Percentiles rank a stretch among this genome's conserved stretches.
Conservation (phyloP, 108 stramenopile genomes). For the Discostella pseudostelligera region DNA sequence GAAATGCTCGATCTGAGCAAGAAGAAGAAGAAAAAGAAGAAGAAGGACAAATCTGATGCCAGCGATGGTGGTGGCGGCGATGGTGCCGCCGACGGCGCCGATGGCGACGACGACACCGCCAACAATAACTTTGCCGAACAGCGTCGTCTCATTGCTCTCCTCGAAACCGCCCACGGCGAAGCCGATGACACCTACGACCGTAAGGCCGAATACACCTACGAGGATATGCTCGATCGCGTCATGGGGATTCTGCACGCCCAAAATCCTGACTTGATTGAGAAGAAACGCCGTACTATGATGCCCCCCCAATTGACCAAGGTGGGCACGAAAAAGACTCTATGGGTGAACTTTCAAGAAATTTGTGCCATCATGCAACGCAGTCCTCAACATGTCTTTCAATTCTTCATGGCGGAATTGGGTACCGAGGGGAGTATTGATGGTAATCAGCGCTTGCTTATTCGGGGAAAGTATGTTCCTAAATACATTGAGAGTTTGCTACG, state of each 20-base stretch:
- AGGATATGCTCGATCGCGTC: slow-evolving; percentile 86
- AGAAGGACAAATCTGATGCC: slow-evolving; percentile 51
- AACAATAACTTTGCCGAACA: slow-evolving; percentile 58
- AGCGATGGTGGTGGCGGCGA: slow-evolving; percentile 34
- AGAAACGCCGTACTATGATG: slow-evolving; percentile 96
- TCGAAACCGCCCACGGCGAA: slow-evolving; percentile 61
- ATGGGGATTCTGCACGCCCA: slow-evolving; percentile 89
- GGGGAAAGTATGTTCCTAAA: slow-evolving; percentile 96
- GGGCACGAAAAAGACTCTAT: slow-evolving; percentile 95
- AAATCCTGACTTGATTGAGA: slow-evolving; percentile 96
- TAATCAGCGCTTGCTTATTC: slow-evolving; percentile 96
- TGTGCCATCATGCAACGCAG: slow-evolving; percentile 96
- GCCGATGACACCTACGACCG: slow-evolving; percentile 77
- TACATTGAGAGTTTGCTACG: slow-evolving; percentile 97
- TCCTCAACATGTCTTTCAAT: slow-evolving; percentile 97
- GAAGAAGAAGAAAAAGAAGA: slow-evolving; percentile 94
- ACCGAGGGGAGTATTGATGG: slow-evolving; percentile 99
- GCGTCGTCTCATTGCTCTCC: slow-evolving; percentile 59
- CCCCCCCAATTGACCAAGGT: slow-evolving; percentile 95
- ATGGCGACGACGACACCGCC: slow-evolving; percentile 39
- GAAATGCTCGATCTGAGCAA: slow-evolving; percentile 87
- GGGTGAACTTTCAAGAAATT: slow-evolving; percentile 99
- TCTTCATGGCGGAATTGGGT: slow-evolving; percentile 99
- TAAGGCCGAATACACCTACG: slow-evolving; percentile 88
- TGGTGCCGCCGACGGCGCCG: slow-evolving; percentile 12